These are phyloP conservation scores for Crocinoboletus sp. DNA, from an alignment of 1,284 basidiomycete species.

Conservation along the genomic window DNA sequence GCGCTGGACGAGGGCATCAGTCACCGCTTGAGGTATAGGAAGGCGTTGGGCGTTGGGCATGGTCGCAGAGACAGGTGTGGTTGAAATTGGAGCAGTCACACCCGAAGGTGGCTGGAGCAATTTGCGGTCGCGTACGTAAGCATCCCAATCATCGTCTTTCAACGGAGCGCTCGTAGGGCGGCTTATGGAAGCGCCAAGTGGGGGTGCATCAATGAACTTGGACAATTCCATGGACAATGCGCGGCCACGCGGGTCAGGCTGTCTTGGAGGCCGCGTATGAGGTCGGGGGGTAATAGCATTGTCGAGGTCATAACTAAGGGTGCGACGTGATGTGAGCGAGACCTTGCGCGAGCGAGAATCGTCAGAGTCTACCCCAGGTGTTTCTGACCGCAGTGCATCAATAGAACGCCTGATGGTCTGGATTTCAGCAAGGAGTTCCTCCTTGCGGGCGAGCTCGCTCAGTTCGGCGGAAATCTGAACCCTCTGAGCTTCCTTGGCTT, in stretches of 20 bases:
- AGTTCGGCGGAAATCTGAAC: conserved; percentile 42
- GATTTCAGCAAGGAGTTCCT: conserved; percentile 70
- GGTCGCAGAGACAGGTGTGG: conserved; percentile 44
- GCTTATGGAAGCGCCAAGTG: conserved; percentile 49
- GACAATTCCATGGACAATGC: conserved; percentile 66
- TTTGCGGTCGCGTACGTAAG: conserved; percentile 74
- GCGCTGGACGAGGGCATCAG: conserved; percentile 64
- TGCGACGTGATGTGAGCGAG: conserved; percentile 63
- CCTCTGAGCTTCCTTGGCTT: conserved; percentile 37
- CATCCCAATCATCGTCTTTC: conserved; percentile 68
- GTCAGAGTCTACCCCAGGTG: conserved; percentile 52
- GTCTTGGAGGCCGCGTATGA: conserved; percentile 62
- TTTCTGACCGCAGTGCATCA: conserved; percentile 64
- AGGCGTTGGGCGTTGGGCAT: conserved; percentile 37
- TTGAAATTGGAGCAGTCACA: conserved; percentile 64
- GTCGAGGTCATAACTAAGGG: conserved; percentile 59
- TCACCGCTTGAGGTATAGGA: conserved; percentile 62
- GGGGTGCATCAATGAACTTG: conserved; percentile 40
- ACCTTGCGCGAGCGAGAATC: conserved; percentile 55
- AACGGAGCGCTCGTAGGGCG: conserved; percentile 70
- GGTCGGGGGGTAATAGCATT: conserved; percentile 44
- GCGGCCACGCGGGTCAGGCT: conserved; percentile 59
- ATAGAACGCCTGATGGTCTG: conserved; percentile 73
- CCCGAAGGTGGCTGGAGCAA: conserved; percentile 78
- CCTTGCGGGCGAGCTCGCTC: conserved; percentile 60